Percentiles rank a stretch among this genome's conserved stretches.
phyloP scores from a whole-genome alignment of 108 stramenopile species.

The Poteriospumella lacustris region DNA sequence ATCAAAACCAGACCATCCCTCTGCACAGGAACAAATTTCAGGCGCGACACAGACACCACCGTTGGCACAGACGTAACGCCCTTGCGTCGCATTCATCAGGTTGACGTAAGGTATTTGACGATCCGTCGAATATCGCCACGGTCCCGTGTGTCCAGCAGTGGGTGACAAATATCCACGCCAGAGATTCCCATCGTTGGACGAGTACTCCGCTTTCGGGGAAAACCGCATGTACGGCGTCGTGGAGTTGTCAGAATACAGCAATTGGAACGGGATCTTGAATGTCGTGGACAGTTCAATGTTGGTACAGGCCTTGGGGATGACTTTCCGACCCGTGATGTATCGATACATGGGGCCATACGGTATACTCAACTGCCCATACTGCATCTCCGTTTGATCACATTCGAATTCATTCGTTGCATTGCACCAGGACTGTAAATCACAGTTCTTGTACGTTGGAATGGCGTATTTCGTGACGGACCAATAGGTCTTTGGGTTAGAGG shows the following conservation, averaged over 20 bases:
- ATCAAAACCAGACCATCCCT: constrained; percentile 77
- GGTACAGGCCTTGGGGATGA: constrained; percentile 50
- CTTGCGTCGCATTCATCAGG: constrained; percentile 58
- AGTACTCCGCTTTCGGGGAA: constrained; percentile 57
- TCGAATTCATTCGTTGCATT: constrained; percentile 68
- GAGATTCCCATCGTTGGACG: constrained; percentile 39
- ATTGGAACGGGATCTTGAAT: constrained; percentile 55
- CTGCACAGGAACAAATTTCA: constrained; percentile 65
- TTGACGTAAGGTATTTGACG: constrained; percentile 66
- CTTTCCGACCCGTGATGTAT: constrained; percentile 48
- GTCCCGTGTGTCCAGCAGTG: constrained; percentile 37
- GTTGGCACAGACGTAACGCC: constrained; percentile 74
- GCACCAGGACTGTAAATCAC: constrained; percentile 66
- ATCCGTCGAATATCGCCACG: constrained; percentile 58
- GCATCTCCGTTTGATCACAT: constrained; percentile 54
- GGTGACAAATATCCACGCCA: constrained; percentile 30
- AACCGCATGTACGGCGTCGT: constrained; percentile 50
- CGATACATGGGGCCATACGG: constrained; percentile 31
- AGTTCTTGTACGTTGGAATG: constrained; percentile 54
- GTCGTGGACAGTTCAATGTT: constrained; percentile 61
- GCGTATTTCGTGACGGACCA: not conserved
- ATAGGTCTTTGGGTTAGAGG: not conserved
- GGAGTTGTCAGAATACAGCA: constrained; percentile 43
- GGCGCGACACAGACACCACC: constrained; percentile 65
- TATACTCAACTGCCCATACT: constrained; percentile 1